These are phyloP conservation scores for Manihot esculenta DNA, from an alignment of 441 rosid genomes.

Conservation along the genomic window DNA sequence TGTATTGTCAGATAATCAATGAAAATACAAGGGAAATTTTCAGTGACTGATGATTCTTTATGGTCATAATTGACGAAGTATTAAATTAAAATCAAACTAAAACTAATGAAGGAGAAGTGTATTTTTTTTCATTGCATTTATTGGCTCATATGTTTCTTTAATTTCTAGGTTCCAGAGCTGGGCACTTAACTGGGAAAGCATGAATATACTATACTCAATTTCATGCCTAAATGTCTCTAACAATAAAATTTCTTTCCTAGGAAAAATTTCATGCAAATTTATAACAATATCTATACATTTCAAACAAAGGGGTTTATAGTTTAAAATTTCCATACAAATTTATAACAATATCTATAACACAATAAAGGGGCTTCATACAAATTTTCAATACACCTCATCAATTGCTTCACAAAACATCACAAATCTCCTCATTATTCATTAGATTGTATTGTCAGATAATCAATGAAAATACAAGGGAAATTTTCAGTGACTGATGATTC, in stretches of 20 bases:
- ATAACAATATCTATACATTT: too few relatives aligned
- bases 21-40: background rate
- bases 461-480: background rate
- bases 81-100: background rate
- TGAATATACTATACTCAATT: background rate
- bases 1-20: background rate
- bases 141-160: too few relatives aligned
- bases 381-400: background rate
- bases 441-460: background rate
- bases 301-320: too few relatives aligned
- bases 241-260: constrained; percentile 8
- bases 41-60: background rate
- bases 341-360: constrained; percentile 2
- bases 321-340: background rate
- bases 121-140: too few relatives aligned
- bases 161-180: background rate
- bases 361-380: background rate
- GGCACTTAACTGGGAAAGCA: background rate
- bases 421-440: background rate
- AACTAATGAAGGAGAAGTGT: too few relatives aligned
- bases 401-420: constrained; percentile 7
- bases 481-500: background rate
- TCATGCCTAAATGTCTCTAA: background rate
- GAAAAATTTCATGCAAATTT: constrained; percentile 13
- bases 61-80: background rate